Conservation (phyloP, 176 grass and related monocot species). For the Puya raimondii region DNA sequence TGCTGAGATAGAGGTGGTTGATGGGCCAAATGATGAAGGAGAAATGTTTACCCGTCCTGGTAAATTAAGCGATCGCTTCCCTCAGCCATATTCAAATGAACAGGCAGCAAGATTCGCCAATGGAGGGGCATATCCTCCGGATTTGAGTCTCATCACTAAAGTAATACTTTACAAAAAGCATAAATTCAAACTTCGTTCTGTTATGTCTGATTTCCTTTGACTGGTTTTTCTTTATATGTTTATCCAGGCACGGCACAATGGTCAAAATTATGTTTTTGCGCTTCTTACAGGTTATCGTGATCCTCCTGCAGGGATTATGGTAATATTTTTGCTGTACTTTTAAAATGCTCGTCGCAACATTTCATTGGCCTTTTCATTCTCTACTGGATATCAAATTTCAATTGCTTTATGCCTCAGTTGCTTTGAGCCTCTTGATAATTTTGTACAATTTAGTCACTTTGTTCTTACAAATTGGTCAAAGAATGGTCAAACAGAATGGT, state of each 20-base stretch:
- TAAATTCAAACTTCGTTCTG: conserved; percentile 12
- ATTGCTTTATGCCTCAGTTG: too few species aligned
- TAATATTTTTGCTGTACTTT: conserved; percentile 17
- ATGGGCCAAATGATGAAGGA: conserved; percentile 48
- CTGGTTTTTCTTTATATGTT: background rate
- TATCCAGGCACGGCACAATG: conserved; percentile 78
- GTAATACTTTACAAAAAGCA: background rate
- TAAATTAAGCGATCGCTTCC: conserved; percentile 92
- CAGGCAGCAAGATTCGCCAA: conserved; percentile 18
- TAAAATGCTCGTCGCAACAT: too few species aligned
- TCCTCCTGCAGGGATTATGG: conserved; percentile 87
- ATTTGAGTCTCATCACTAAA: conserved; percentile 19
- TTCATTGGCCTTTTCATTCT: background rate
- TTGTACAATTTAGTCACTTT: too few species aligned
- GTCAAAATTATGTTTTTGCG: conserved; percentile 92
- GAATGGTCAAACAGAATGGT: background rate
- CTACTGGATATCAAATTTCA: too few species aligned
- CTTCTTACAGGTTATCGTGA: conserved; percentile 97
- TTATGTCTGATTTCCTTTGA: background rate
- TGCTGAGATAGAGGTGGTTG: conserved; percentile 37
- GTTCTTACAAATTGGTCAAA: too few species aligned
- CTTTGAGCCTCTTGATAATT: too few species aligned
- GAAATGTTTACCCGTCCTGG: conserved; percentile 83
- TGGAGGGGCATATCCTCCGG: conserved; percentile 10
- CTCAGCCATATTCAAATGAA: conserved; percentile 86